A percentile compares a stretch with the other conserved stretches of the same genome.
Evolutionary conservation across 768 basidiomycete genomes (phyloP).

Genomic region (Russula vinacea): DNA sequence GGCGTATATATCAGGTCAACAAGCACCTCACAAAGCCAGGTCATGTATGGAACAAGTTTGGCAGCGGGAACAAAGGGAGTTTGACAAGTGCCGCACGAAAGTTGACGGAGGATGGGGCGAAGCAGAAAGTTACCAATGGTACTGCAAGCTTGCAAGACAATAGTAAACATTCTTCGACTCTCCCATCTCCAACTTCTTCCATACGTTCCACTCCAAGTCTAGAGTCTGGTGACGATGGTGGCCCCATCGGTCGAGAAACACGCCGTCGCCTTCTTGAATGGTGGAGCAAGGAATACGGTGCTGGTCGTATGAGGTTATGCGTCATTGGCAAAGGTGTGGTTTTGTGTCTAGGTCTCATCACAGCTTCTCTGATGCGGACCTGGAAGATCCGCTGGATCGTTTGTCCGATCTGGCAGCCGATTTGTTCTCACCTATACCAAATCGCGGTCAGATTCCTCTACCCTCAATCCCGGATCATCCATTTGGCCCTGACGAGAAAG

Average conservation of each 20-base stretch:
- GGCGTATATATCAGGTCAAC: slow-evolving; percentile 94
- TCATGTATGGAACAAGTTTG: slow-evolving; percentile 90
- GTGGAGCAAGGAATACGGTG: slow-evolving; percentile 81
- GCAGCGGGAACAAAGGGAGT: slow-evolving; percentile 78
- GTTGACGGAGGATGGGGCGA: slow-evolving; percentile 49
- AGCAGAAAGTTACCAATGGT: slow-evolving; percentile 31
- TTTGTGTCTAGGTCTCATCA: slow-evolving; percentile 3
- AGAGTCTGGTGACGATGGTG: slow-evolving; percentile 62
- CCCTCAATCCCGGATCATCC: slow-evolving; percentile 72
- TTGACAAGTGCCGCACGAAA: slow-evolving; percentile 60
- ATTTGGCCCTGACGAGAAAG: slow-evolving; percentile 66
- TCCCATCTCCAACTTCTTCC: slow-evolving; percentile 60
- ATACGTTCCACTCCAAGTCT: slow-evolving; percentile 46
- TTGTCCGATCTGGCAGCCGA: slow-evolving; percentile 58
- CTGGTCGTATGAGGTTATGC: slow-evolving; percentile 76
- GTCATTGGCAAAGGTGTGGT: slow-evolving; percentile 70
- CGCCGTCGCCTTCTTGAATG: slow-evolving; percentile 77
- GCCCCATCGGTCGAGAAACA: slow-evolving; percentile 73
- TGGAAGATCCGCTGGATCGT: slow-evolving; percentile 70
- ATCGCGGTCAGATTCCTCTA: slow-evolving; percentile 56
- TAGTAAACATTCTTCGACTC: slow-evolving; percentile 41
- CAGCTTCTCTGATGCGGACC: slow-evolving; percentile 5
- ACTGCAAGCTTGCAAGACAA: slow-evolving; percentile 35
- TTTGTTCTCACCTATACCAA: slow-evolving; percentile 69
- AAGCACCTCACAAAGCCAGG: slow-evolving; percentile 77